Base-by-base conservation (phyloP, 1,284 basidiomycete species). In the Marasmius sp. region DNA sequence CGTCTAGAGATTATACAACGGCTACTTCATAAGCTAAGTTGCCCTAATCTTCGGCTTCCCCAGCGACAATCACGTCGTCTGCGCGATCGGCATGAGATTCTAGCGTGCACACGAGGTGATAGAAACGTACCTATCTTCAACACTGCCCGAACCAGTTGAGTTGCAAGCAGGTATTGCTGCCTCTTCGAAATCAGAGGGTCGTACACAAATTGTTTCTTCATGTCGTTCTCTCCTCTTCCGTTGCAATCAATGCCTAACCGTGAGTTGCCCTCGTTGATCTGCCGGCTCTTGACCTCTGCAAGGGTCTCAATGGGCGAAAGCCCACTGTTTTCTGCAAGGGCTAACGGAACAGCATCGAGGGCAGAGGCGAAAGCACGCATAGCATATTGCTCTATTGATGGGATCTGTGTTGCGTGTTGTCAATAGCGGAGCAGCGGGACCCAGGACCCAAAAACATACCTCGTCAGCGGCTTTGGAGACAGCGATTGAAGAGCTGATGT, bases 351-450 rank as follows among this genome's bases (percentile, higher is more conserved):
- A 10, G 95, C 85, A 71, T 99, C 97, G 8, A 99, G 81, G 10
- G 97, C 97, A 36, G 93, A 92, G 1, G 97, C 87, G 73, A 98
- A 99, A 16, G 97, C 96, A 50, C 97, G 92, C 96, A 99, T 98
- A 1, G 97, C 97, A 73, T 99, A 99, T 81, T 99, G 97, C 78
- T 99, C 97, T 70, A 99, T 97, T 9, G 94, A 86, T 1, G 97
- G 91, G 69, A 97, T 98, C 91, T 94, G 65, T 14, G 27, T 34
- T 36, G 14, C 14, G 20, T 37, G 53, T 18, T 18, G 11, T 56
- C 18, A 0, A 57, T 62, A 41, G 49, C n/a, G 6, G 22, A 14
- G 50, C 33, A n/a, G 38, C 12, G 22, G 37, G 16, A 41, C 47
- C 6, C 34, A 20, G 50, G 58, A 51, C 48, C 37, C 43, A 37